Evolutionary conservation across 2,329 filamentous ascomycete species (phyloP).

Genomic region (Fusarium anthophilum): DNA sequence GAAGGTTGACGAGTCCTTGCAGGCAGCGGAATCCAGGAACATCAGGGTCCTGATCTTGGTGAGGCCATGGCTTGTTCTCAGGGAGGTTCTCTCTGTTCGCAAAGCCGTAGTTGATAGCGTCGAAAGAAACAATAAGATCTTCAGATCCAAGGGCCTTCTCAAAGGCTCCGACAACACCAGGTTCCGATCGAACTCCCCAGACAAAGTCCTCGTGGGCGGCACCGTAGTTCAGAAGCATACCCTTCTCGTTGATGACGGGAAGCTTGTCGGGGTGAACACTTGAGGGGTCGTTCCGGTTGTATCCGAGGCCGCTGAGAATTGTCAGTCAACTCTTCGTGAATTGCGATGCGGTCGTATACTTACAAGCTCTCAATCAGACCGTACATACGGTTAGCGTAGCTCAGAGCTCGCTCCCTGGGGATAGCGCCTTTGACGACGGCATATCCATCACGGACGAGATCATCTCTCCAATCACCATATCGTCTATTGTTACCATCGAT

Average conservation of each 20-base stretch:
- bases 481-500: constrained; percentile 29
- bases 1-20: constrained; percentile 60
- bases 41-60: constrained; percentile 38
- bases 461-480: constrained; percentile 39
- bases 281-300: constrained; percentile 30
- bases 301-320: constrained; percentile 20
- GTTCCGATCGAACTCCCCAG: constrained; percentile 57
- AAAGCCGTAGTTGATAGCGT: constrained; percentile 51
- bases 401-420: constrained; percentile 31
- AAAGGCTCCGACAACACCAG: constrained; percentile 56
- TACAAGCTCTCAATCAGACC: constrained; percentile 37
- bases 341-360: fast-evolving
- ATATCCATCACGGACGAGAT: constrained; percentile 34
- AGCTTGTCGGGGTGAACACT: constrained; percentile 37
- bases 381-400: constrained; percentile 39
- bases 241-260: constrained; percentile 52
- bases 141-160: constrained; percentile 56
- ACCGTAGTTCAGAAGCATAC: constrained; percentile 57
- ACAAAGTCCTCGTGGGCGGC: constrained; percentile 59
- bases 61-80: constrained; percentile 35
- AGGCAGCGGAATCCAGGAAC: constrained; percentile 57
- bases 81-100: constrained; percentile 49
- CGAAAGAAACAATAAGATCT: constrained; percentile 60
- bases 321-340: not conserved
- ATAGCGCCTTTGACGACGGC: constrained; percentile 36